phyloP scores from a whole-genome alignment of 2,329 filamentous ascomycete species.

The Didymella pomorum region DNA sequence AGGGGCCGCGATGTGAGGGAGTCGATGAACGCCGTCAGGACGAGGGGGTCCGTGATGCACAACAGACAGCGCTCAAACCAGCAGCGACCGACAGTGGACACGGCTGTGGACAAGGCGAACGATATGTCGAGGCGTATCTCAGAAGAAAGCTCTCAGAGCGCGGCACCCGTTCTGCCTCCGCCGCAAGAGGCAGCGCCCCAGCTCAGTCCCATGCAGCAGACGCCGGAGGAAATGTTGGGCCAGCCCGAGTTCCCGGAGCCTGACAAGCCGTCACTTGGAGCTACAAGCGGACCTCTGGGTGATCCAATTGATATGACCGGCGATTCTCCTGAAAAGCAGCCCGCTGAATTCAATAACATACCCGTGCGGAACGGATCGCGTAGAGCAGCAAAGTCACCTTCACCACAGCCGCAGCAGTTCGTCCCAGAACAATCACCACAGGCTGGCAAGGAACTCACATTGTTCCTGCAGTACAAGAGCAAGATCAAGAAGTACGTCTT shows the following conservation, averaged over 20 bases:
- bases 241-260: slow-evolving; percentile 48
- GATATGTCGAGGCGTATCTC: slow-evolving; percentile 63
- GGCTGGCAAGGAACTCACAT: slow-evolving; percentile 83
- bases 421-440: slow-evolving; percentile 70
- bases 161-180: slow-evolving; percentile 46
- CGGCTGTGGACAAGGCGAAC: slow-evolving; percentile 65
- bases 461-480: slow-evolving; percentile 96
- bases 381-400: slow-evolving; percentile 44
- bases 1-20: slow-evolving; percentile 84
- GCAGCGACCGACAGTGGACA: slow-evolving; percentile 62
- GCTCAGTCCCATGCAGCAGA: slow-evolving; percentile 57
- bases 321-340: slow-evolving; percentile 35
- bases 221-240: slow-evolving; percentile 71
- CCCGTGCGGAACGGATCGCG: slow-evolving; percentile 44
- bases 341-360: slow-evolving; percentile 27
- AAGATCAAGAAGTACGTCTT: slow-evolving; percentile 97
- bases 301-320: slow-evolving; percentile 42
- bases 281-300: slow-evolving; percentile 47
- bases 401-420: slow-evolving; percentile 55
- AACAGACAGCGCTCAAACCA: slow-evolving; percentile 59
- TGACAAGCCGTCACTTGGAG: slow-evolving; percentile 40
- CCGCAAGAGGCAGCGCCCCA: slow-evolving; percentile 41
- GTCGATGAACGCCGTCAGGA: slow-evolving; percentile 77
- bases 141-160: slow-evolving; percentile 64
- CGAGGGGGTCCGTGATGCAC: slow-evolving; percentile 63